A percentile compares a stretch with the other conserved stretches of the same genome.
Evolutionary conservation across 164 flowering plant species (phyloP).

Genomic region (Sextonia rubra): DNA sequence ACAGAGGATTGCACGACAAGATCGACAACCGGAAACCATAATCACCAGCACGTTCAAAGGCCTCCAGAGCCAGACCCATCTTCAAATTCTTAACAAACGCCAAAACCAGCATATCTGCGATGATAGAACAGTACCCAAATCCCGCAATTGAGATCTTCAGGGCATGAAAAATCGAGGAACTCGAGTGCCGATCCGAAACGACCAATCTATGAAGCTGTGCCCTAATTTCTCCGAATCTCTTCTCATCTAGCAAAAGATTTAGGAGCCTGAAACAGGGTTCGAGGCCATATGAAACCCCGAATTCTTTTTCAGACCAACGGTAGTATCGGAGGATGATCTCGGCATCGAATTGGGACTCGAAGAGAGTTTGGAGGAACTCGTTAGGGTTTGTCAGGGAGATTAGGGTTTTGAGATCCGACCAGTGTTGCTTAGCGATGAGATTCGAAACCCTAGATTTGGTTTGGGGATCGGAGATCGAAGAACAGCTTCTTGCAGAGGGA

Average conservation of each 20-base stretch:
- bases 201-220: conserved; percentile 17
- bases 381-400: conserved; percentile 12
- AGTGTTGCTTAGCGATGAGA: conserved; percentile 23
- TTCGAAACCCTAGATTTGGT: conserved; percentile 12
- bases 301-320: conserved; percentile 27
- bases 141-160: conserved; percentile 5
- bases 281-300: conserved; percentile 8
- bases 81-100: conserved; percentile 18
- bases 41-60: conserved; percentile 27
- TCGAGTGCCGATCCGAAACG: conserved; percentile 1
- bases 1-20: conserved; percentile 24
- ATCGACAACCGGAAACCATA: conserved; percentile 22
- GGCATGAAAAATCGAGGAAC: conserved; percentile 10
- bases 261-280: conserved; percentile 16
- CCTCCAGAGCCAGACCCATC: conserved; percentile 20
- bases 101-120: conserved; percentile 27
- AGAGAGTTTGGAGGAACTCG: conserved; percentile 13
- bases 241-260: conserved; percentile 12
- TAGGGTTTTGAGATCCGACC: conserved; percentile 18
- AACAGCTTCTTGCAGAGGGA: not conserved
- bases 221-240: conserved; percentile 21
- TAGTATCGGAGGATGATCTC: conserved; percentile 16
- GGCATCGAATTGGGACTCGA: conserved; percentile 13
- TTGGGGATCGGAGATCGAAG: not conserved
- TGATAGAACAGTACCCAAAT: conserved; percentile 8